These are phyloP conservation scores for Calonectria multiphialidica DNA, from an alignment of 2,329 filamentous ascomycete genomes.

Conservation along the genomic window DNA sequence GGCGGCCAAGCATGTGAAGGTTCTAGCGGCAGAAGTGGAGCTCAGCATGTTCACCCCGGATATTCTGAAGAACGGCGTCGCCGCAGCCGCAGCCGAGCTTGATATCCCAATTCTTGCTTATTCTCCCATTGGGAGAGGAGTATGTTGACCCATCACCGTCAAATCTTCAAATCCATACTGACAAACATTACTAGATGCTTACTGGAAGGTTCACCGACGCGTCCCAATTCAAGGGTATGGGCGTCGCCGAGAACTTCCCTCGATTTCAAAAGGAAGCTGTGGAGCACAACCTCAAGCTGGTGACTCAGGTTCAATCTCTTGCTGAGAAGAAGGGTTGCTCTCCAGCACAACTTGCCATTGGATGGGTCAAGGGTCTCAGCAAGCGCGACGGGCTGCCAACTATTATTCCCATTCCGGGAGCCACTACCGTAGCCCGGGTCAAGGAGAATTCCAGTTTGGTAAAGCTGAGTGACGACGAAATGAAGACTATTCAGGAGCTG, in stretches of 20 bases:
- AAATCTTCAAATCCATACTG: not conserved
- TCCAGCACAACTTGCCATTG: constrained; percentile 74
- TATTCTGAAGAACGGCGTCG: constrained; percentile 63
- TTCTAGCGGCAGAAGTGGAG: constrained; percentile 66
- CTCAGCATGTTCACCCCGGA: constrained; percentile 63
- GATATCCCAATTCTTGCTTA: constrained; percentile 80
- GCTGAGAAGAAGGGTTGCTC: constrained; percentile 72
- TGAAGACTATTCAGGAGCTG: constrained; percentile 61
- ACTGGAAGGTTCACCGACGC: constrained; percentile 42
- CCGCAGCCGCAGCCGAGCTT: constrained; percentile 69
- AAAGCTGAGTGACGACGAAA: constrained; percentile 62
- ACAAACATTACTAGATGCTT: constrained; percentile 41
- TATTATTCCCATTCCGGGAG: constrained; percentile 76
- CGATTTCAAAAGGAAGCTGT: not conserved
- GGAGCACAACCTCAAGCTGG: constrained; percentile 72
- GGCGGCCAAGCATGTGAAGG: constrained; percentile 57
- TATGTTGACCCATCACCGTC: constrained; percentile 40
- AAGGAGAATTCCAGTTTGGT: constrained; percentile 69
- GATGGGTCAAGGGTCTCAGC: constrained; percentile 69
- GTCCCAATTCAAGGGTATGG: constrained; percentile 37
- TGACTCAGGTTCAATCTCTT: constrained; percentile 66
- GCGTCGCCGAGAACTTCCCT: constrained; percentile 38
- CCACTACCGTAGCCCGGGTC: constrained; percentile 67
- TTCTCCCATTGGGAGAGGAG: constrained; percentile 74
- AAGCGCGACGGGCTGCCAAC: constrained; percentile 63